Conservation (phyloP, 169 alveolate species). For the Eimeria maxima region DNA sequence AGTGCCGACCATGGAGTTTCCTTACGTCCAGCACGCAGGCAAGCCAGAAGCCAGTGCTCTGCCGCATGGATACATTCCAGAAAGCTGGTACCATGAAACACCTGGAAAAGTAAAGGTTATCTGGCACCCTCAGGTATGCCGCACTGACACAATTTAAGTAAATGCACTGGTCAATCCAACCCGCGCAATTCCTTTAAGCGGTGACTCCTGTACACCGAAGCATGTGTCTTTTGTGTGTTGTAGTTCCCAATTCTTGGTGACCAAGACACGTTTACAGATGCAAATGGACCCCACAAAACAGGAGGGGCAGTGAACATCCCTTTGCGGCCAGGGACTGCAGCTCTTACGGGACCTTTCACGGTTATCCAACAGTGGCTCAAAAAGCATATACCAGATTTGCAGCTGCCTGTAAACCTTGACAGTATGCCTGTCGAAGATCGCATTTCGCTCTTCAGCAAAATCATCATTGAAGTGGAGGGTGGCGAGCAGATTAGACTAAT, state of each 20-base stretch:
- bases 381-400: slow-evolving; percentile 47
- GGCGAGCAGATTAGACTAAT: slow-evolving; percentile 46
- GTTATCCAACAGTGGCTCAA: slow-evolving; percentile 50
- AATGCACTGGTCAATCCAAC: neutral
- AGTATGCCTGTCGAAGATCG: slow-evolving; percentile 72
- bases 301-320: slow-evolving; percentile 46
- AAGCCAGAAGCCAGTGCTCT: slow-evolving; percentile 43
- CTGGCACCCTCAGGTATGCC: slow-evolving; percentile 64
- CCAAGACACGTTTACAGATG: slow-evolving; percentile 51
- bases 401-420: slow-evolving; percentile 58
- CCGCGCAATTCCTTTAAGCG: neutral
- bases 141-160: neutral
- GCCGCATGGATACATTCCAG: slow-evolving; percentile 56
- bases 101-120: slow-evolving; percentile 24
- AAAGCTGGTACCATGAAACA: slow-evolving; percentile 11
- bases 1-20: slow-evolving; percentile 77
- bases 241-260: slow-evolving; percentile 66
- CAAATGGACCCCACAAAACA: slow-evolving; percentile 15
- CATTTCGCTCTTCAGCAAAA: slow-evolving; percentile 39
- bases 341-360: slow-evolving; percentile 56
- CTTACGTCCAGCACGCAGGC: slow-evolving; percentile 63
- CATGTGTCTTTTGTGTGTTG: neutral
- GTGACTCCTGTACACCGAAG: neutral
- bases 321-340: slow-evolving; percentile 44
- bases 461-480: slow-evolving; percentile 55